Conservation (phyloP, 2,329 filamentous ascomycete genomes). For the Lachnellula hyalina region DNA sequence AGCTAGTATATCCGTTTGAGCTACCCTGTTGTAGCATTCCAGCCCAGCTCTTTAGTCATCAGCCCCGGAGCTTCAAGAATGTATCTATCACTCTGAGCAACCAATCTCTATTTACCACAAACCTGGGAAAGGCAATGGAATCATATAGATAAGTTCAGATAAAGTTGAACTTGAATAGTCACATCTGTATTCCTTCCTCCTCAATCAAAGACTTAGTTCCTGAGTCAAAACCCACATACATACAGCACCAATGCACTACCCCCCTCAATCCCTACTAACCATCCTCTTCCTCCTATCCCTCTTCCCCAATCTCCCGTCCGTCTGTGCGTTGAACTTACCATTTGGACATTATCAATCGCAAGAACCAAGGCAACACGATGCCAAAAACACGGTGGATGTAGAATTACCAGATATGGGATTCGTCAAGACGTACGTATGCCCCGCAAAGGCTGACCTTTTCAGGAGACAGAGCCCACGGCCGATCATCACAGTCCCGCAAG, state of each 20-base stretch:
- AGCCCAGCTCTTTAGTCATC: neutral
- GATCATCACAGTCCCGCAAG: slow-evolving; percentile 6
- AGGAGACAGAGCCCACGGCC: slow-evolving; percentile 3
- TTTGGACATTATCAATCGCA: neutral
- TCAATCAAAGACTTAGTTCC: neutral
- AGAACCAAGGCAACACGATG: neutral
- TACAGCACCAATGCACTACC: neutral
- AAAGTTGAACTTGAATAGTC: neutral
- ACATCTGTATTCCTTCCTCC: neutral
- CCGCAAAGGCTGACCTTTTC: slow-evolving; percentile 5
- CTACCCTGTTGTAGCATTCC: no score
- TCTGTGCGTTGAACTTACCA: slow-evolving; percentile 2
- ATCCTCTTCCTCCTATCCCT: neutral
- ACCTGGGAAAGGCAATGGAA: neutral
- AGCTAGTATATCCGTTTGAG: no score
- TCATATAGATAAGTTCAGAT: neutral
- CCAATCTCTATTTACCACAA: neutral
- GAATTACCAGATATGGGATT: slow-evolving; percentile 2
- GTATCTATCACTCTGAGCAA: neutral
- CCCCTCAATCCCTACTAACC: neutral
- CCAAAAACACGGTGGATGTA: neutral
- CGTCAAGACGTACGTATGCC: slow-evolving; percentile 16
- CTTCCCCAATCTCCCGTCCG: neutral
- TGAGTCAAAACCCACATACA: neutral
- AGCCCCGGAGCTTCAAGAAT: neutral